Evolutionary conservation across 2,329 filamentous ascomycete genomes (phyloP), one percentile per base, ranked within the genome.

Genomic region (Neofusicoccum sp.): DNA sequence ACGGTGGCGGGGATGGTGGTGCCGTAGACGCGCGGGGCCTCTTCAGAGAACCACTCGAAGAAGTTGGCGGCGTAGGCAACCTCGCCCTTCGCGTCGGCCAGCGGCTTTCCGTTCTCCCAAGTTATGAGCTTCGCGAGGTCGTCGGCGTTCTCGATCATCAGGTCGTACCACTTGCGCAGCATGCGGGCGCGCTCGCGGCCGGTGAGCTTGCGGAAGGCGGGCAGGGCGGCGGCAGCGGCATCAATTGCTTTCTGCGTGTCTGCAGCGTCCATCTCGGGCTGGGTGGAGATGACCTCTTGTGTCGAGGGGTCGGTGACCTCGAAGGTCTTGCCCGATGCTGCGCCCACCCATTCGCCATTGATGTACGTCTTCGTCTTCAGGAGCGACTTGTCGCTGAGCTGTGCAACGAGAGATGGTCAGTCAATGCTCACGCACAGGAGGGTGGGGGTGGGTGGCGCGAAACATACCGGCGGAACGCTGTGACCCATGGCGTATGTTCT

Each of bases 321-420:
- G 75, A 98, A 99, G 47, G 91, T 96, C 83, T 96, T 87, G 71
- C 91, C 91, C 0, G 91, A 96, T 70, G 86, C 85, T 67, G 93
- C 90, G 68, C 84, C 83, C 64, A 96, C 85, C 90, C 93, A 99
- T 83, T 96, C 84, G 70, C 95, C 95, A 73, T 99, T 93, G 71
- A 98, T 87, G 72, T 93, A 97, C 70, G 86, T 78, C 72, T 93
- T 85, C 67, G 88, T 86, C 80, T 96, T 97, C 70, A 98, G 85
- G 63, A 99, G 84, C 26, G 75, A 78, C 64, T 76, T 75, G 68
- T 82, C 79, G 63, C 75, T 80, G 63, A 82, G 75, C 76, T 78
- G 62, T 24, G 24, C 14, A 12, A 16, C 24, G 8, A 30, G 40
- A n/a, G n/a, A n/a, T 5, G 9, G 53, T 62, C 45, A 62, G 56